A percentile compares a stretch with the other conserved stretches of the same genome.
These are phyloP conservation scores for Kwoniella botswanensis DNA, from an alignment of 768 basidiomycete genomes.

Conservation along the genomic window DNA sequence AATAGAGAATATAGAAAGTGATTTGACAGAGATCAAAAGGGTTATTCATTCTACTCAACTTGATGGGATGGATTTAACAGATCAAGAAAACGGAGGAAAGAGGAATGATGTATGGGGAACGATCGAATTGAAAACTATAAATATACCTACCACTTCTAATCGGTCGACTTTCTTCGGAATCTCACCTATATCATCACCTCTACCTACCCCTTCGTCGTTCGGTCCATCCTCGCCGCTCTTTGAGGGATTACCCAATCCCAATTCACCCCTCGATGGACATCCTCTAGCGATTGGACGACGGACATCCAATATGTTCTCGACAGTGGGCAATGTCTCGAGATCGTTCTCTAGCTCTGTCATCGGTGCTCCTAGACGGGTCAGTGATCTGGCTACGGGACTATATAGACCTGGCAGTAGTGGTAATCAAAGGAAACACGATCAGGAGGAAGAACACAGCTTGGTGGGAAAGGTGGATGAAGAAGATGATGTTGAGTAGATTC, in stretches of 20 bases:
- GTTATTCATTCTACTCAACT: constrained; percentile 35
- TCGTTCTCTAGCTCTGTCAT: constrained; percentile 44
- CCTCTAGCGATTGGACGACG: neutral
- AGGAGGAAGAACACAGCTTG: constrained; percentile 15
- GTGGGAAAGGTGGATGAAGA: constrained; percentile 12
- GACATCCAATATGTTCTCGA: constrained; percentile 24
- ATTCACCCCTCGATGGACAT: neutral
- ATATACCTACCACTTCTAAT: constrained; percentile 3
- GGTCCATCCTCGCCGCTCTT: constrained; percentile 9
- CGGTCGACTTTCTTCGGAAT: constrained; percentile 2
- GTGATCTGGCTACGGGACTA: constrained; percentile 28
- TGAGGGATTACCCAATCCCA: neutral
- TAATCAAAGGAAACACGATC: constrained; percentile 1
- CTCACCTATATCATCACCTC: constrained; percentile 16
- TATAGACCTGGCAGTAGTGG: constrained; percentile 11
- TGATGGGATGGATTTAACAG: constrained; percentile 31
- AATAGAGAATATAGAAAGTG: constrained; percentile 49
- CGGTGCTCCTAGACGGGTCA: constrained; percentile 44
- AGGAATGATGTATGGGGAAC: constrained; percentile 28
- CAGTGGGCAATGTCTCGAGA: constrained; percentile 39
- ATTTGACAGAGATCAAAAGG: constrained; percentile 49
- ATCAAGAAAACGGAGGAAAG: constrained; percentile 4
- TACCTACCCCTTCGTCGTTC: neutral
- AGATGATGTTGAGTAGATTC: constrained; percentile 32
- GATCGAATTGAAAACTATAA: constrained; percentile 30